Evolutionary conservation across 805 yeast genomes (phyloP).

Genomic region (Saccharomycodes ludwigii): DNA sequence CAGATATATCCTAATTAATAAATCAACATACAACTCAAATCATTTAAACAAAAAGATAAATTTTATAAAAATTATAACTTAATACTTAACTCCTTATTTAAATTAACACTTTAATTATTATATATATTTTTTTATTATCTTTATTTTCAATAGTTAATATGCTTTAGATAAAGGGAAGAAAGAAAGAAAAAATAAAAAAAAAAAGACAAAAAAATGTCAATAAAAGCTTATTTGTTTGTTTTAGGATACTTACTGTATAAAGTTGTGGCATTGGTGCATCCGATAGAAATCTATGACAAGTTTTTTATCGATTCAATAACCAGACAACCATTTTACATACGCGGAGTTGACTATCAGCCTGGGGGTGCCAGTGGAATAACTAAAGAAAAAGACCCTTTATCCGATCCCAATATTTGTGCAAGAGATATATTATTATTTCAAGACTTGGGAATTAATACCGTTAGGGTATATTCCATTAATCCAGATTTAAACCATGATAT

Average conservation of each 20-base stretch:
- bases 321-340: slow-evolving; percentile 61
- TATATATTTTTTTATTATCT: too few species aligned
- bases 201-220: too few species aligned
- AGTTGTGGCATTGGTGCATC: slow-evolving; percentile 33
- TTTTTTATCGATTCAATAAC: slow-evolving; percentile 70
- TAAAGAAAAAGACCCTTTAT: slow-evolving; percentile 55
- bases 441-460: slow-evolving; percentile 73
- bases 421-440: slow-evolving; percentile 76
- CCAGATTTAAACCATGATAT: slow-evolving; percentile 72
- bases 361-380: slow-evolving; percentile 79
- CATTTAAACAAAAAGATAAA: too few species aligned
- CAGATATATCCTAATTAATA: too few species aligned
- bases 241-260: not conserved
- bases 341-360: slow-evolving; percentile 92
- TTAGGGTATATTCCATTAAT: slow-evolving; percentile 79
- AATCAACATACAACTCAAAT: too few species aligned
- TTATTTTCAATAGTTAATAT: too few species aligned
- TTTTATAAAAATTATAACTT: too few species aligned
- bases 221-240: too few species aligned
- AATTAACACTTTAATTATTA: too few species aligned
- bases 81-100: too few species aligned
- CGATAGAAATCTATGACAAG: slow-evolving; percentile 55
- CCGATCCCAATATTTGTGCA: slow-evolving; percentile 60
- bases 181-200: too few species aligned
- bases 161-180: too few species aligned